Evolutionary conservation across 1,284 basidiomycete genomes (phyloP), one percentile per base, ranked within the genome.

Genomic region (Pascua guehoae): DNA sequence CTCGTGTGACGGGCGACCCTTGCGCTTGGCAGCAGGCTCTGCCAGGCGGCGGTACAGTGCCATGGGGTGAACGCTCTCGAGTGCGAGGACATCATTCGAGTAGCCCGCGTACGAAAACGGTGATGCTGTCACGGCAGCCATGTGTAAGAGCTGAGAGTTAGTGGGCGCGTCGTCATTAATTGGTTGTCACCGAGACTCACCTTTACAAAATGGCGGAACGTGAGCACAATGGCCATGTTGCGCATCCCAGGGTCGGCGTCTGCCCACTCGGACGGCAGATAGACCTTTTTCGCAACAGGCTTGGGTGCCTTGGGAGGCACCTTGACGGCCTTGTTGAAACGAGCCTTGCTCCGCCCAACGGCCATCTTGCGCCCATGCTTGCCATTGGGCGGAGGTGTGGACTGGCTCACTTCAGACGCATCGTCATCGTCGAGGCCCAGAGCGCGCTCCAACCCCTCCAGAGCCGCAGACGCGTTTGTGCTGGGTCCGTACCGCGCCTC

Each of bases 121-220:
- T 12, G 75, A 75, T 8, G 69, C 58, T 44, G 70, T 66, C n/a
- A 66, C 61, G 2, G 76, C 70, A 1, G 71, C 68, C 43, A 68
- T 69, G 51, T 78, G 73, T 3, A 77, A 60, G 1, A 77, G 68
- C 76, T 78, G 57, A 5, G 24, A 32, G 24, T 32, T 32, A 32
- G 24, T 32, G 4, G 24, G 24, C 24, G 7, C 5, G 49, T 51
- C 14, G 53, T 50, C 37, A 32, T 37, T 36, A 11, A 11, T 8
- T 8, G 9, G 5, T 14, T 3, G 4, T 10, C 12, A 11, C 12
- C 24, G 24, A 15, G 12, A 61, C 73, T 63, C 44, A 75, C 76
- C 68, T 75, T 75, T 56, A 78, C 72, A 57, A 76, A 73, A 66
- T 78, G 74, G 15, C 76, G 62, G 56, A 74, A 78, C 12, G 76